Evolutionary conservation across 2,329 filamentous ascomycete species (phyloP), one percentile per base, ranked within the genome.

Genomic region (Ceratocystis albifundus): DNA sequence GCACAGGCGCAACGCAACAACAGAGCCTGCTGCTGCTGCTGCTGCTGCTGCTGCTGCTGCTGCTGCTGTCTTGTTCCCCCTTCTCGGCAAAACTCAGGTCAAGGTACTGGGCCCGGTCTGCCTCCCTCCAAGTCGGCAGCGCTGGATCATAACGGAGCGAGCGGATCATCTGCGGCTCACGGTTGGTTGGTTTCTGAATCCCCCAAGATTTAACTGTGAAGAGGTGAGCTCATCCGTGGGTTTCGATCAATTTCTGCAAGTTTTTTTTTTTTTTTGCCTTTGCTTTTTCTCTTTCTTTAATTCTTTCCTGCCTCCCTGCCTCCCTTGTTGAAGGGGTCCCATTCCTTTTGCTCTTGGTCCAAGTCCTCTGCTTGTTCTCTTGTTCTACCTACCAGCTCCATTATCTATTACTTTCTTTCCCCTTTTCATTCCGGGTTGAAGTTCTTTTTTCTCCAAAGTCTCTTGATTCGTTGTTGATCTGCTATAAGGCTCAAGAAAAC

Each of bases 181-280:
- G 48, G 48, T 53, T 28, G 48, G 48, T 15, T 36, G 55, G 32
- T 55, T n/a, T 25, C 20, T 41, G 44, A 64, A 36, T 55, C 8
- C 17, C 32, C 32, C 45, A 41, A 41, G 28, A 59, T 17, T 17
- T 46, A 25, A 65, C 36, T 65, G 55, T 45, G 64, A 41, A 62
- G 59, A 62, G 65, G 65, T 66, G 65, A 66, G 59, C 65, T 61
- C 36, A 61, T 65, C 53, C 64, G 46, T 25, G 44, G 61, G 25
- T n/a, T 55, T 66, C 65, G 55, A 50, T 66, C 46, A 22, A 62
- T 55, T 66, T 63, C 59, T 66, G 44, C 55, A 25, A 46, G 20
- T 28, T 61, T 65, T 65, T 41, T 64, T 3, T 32, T n/a, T 48
- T 64, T 32, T 65, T 41, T 64, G 8, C 48, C 30, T 48, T 64